Base-by-base conservation (phyloP, 805 yeast genomes). In the Yamadazyma insecticola region DNA sequence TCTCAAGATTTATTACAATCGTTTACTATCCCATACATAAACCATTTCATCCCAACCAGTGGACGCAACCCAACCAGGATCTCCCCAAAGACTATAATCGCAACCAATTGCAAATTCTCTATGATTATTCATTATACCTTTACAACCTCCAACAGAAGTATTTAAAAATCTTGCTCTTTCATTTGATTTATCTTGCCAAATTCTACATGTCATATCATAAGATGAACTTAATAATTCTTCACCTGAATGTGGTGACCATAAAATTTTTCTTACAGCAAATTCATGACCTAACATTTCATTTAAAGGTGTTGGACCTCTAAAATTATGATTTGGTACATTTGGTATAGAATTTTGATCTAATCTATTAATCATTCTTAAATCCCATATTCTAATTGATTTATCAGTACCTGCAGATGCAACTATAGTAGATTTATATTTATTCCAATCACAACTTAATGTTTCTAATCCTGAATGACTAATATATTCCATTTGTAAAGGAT, bases 1-100 rank as follows among this genome's bases (percentile, higher is more conserved):
- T 6, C 13, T 14, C 9, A 16, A 12, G 17, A 24, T 13, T 7
- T 6, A 6, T 22, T 25, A 38, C 24, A 66, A 22, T 32, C 73
- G 49, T 45, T 74, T 72, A 1, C 84, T 75, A 44, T 83, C 88
- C 95, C 95, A 92, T 6, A 92, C 72, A 51, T 82, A 81, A 5
- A 88, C 80, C 82, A 86, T 87, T 50, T 90, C 95, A 61, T 90
- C 98, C 96, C 96, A 90, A 2, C 96, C 96, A 0, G 89, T 81
- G 11, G 96, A 80, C 7, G 92, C 95, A 12, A 82, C 88, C 88
- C 92, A 89, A 1, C 97, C 97, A 1, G 92, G 94, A 44, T 78
- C 80, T 3, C 97, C 98, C 97, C 97, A 90, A 30, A 92, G 57
- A 43, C 95, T 81, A 84, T 96, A 92, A 61, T 92, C 97, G 41